Conservation (phyloP, 2,329 filamentous ascomycete species). For the Exophiala dermatitidis region DNA sequence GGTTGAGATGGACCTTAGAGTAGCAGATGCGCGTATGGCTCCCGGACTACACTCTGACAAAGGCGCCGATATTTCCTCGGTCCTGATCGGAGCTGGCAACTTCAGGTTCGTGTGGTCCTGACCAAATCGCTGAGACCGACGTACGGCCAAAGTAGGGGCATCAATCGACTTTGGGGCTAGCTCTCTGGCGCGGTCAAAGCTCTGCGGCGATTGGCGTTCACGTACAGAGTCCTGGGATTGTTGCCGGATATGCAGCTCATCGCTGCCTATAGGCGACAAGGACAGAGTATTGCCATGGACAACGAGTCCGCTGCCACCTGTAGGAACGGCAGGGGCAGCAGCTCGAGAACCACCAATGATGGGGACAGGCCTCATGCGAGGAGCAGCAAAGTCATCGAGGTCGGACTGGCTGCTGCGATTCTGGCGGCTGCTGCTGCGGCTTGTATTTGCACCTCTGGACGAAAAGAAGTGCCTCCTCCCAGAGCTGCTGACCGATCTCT, state of each 20-base stretch:
- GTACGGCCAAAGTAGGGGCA: slow-evolving; percentile 19
- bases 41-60: slow-evolving; percentile 21
- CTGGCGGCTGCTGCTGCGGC: slow-evolving; percentile 32
- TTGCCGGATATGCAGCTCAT: slow-evolving; percentile 22
- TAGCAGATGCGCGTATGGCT: slow-evolving; percentile 20
- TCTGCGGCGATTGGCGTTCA: slow-evolving; percentile 30
- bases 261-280: slow-evolving; percentile 30
- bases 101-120: slow-evolving; percentile 17
- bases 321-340: slow-evolving; percentile 31
- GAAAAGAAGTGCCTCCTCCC: slow-evolving; percentile 34
- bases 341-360: slow-evolving; percentile 38
- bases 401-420: slow-evolving; percentile 33
- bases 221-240: slow-evolving; percentile 28
- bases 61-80: slow-evolving; percentile 14
- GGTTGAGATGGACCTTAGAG: slow-evolving; percentile 15
- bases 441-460: slow-evolving; percentile 35
- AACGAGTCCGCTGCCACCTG: slow-evolving; percentile 33
- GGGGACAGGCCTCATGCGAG: slow-evolving; percentile 44
- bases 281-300: slow-evolving; percentile 33
- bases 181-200: slow-evolving; percentile 4
- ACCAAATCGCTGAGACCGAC: slow-evolving; percentile 24
- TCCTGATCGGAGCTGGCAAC: slow-evolving; percentile 23
- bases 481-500: slow-evolving; percentile 35
- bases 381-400: slow-evolving; percentile 43
- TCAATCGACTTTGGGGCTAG: not conserved